phyloP scores from a whole-genome alignment of 2,329 filamentous ascomycete species.

The Exserohilum rostratum region DNA sequence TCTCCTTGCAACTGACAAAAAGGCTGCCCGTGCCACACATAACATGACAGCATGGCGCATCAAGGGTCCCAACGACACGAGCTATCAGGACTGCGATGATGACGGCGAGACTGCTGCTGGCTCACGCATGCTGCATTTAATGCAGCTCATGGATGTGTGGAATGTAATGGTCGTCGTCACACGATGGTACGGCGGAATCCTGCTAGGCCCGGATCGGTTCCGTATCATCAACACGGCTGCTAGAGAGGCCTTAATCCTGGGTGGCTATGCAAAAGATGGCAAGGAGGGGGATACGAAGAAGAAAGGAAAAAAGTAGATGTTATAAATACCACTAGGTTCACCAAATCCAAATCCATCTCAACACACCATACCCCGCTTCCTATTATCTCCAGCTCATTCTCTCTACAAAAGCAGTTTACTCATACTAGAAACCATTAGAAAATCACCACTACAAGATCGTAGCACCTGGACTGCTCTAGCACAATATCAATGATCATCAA shows the following conservation, averaged over 20 bases:
- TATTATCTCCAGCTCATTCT: no score
- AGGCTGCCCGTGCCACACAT: constrained; percentile 84
- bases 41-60: constrained; percentile 97
- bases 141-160: constrained; percentile 96
- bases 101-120: constrained; percentile 95
- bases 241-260: constrained; percentile 80
- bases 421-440: no score
- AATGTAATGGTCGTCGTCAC: constrained; percentile 91
- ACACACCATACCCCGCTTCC: no score
- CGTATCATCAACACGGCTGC: constrained; percentile 86
- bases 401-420: no score
- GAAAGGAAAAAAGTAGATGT: constrained; percentile 40
- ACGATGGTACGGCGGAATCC: constrained; percentile 92
- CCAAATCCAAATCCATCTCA: no score
- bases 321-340: no score
- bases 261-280: constrained; percentile 69
- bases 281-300: constrained; percentile 39
- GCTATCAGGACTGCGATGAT: constrained; percentile 91
- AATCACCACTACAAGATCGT: no score
- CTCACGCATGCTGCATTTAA: constrained; percentile 79
- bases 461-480: no score
- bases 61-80: constrained; percentile 60
- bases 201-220: constrained; percentile 87
- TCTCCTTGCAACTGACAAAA: constrained; percentile 81
- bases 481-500: no score